Evolutionary conservation across 2,329 filamentous ascomycete genomes (phyloP).

Genomic region (Nectriaceae sp.): DNA sequence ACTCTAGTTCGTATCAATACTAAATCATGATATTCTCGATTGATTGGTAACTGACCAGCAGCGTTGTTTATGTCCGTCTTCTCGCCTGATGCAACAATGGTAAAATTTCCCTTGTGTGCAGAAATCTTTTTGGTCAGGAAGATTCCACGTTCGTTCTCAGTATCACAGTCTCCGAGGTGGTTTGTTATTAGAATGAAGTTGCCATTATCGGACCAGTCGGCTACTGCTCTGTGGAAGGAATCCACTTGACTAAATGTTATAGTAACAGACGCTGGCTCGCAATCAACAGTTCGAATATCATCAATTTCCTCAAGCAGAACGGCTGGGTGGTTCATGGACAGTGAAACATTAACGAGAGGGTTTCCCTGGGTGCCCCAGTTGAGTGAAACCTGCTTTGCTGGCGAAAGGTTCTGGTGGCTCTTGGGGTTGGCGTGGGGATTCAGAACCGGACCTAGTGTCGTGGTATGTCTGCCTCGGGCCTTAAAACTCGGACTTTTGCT

Average conservation of each 20-base stretch:
- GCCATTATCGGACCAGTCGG: slow-evolving; percentile 13
- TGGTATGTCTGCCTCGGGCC: too few species aligned
- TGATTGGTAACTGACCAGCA: slow-evolving; percentile 33
- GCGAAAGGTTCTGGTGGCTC: slow-evolving; percentile 12
- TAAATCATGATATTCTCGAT: not conserved
- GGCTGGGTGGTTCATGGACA: slow-evolving; percentile 18
- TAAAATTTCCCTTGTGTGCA: slow-evolving; percentile 27
- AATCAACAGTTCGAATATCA: slow-evolving; percentile 11
- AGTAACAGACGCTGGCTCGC: slow-evolving; percentile 8
- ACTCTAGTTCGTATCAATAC: slow-evolving; percentile 3
- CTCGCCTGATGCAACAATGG: slow-evolving; percentile 33
- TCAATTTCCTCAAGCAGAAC: slow-evolving; percentile 19
- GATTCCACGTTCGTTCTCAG: slow-evolving; percentile 41
- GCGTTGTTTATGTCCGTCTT: slow-evolving; percentile 35
- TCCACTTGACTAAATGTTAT: slow-evolving; percentile 11
- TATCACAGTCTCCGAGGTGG: slow-evolving; percentile 42
- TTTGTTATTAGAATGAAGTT: slow-evolving; percentile 43
- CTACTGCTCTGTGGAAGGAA: slow-evolving; percentile 13
- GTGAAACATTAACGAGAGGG: slow-evolving; percentile 14
- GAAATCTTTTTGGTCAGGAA: slow-evolving; percentile 35
- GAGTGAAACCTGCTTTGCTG: slow-evolving; percentile 13
- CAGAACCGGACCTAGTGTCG: slow-evolving; percentile 14
- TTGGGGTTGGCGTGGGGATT: slow-evolving; percentile 8
- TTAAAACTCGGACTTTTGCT: too few species aligned
- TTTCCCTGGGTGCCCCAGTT: slow-evolving; percentile 9